Evolutionary conservation across 345 rosid species (phyloP).

Genomic region (Euphorbia lathyris): DNA sequence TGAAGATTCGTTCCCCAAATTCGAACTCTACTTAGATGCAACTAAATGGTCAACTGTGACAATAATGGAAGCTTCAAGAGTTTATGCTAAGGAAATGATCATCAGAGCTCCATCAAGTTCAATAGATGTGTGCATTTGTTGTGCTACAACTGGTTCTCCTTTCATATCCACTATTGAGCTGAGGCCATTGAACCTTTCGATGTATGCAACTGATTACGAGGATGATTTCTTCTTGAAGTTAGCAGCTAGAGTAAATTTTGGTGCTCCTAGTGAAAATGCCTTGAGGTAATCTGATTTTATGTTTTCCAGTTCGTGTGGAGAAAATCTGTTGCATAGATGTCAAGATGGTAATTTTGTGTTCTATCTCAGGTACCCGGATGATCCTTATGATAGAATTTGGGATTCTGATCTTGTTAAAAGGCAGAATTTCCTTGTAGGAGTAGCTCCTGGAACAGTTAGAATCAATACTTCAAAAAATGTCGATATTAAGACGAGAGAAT

Average conservation of each 20-base stretch:
- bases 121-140: conserved; percentile 79
- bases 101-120: conserved; percentile 74
- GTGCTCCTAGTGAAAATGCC: conserved; percentile 61
- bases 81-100: conserved; percentile 74
- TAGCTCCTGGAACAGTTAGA: conserved; percentile 72
- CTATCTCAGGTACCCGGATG: conserved; percentile 88
- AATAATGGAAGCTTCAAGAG: conserved; percentile 61
- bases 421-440: conserved; percentile 84
- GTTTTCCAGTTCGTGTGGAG: conserved; percentile 1
- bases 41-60: conserved; percentile 90
- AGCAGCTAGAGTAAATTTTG: conserved; percentile 92
- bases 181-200: conserved; percentile 76
- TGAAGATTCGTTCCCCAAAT: conserved; percentile 76
- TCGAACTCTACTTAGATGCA: conserved; percentile 78
- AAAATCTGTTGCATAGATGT: background rate
- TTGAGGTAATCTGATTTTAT: conserved; percentile 49
- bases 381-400: conserved; percentile 99
- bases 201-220: conserved; percentile 89
- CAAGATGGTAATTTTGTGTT: background rate
- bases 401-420: conserved; percentile 78
- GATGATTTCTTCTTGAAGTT: conserved; percentile 76
- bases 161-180: conserved; percentile 89
- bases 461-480: conserved; percentile 64
- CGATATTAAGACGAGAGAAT: conserved; percentile 64
- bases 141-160: conserved; percentile 88